A percentile compares a stretch with the other conserved stretches of the same genome.
phyloP scores from a whole-genome alignment of 768 basidiomycete genomes.

The Terana coerulea region DNA sequence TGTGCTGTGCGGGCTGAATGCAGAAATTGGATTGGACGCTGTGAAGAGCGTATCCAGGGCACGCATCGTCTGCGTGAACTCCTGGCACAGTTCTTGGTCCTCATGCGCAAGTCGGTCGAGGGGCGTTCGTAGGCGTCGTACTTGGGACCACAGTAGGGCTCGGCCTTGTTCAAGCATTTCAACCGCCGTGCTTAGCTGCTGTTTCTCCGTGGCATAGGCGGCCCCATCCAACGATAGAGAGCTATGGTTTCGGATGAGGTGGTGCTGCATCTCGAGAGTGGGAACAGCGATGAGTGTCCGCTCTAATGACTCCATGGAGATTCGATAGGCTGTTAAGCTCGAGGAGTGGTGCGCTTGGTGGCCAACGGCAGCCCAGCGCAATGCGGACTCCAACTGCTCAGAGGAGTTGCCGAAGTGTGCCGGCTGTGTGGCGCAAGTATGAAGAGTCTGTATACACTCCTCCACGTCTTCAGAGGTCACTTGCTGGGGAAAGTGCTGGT shows the following conservation, averaged over 20 bases:
- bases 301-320: background rate
- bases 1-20: background rate
- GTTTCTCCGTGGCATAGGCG: background rate
- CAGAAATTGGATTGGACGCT: background rate
- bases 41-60: background rate
- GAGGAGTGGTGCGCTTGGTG: background rate
- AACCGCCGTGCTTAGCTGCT: constrained; percentile 14
- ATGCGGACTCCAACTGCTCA: too few relatives aligned
- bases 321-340: background rate
- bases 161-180: constrained; percentile 25
- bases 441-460: too few relatives aligned
- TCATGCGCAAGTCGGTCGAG: constrained; percentile 9
- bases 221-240: background rate
- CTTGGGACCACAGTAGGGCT: constrained; percentile 21
- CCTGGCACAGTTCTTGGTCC: background rate
- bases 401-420: too few relatives aligned
- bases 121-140: constrained; percentile 16
- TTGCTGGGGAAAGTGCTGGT: too few relatives aligned
- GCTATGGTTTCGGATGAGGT: background rate
- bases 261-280: background rate
- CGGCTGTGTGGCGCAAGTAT: too few relatives aligned
- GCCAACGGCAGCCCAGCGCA: background rate
- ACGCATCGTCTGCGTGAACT: background rate
- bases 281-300: background rate
- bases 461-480: too few relatives aligned